Evolutionary conservation across 495 filamentous ascomycete genomes (phyloP).

Genomic region (Wilcoxina mikolae): DNA sequence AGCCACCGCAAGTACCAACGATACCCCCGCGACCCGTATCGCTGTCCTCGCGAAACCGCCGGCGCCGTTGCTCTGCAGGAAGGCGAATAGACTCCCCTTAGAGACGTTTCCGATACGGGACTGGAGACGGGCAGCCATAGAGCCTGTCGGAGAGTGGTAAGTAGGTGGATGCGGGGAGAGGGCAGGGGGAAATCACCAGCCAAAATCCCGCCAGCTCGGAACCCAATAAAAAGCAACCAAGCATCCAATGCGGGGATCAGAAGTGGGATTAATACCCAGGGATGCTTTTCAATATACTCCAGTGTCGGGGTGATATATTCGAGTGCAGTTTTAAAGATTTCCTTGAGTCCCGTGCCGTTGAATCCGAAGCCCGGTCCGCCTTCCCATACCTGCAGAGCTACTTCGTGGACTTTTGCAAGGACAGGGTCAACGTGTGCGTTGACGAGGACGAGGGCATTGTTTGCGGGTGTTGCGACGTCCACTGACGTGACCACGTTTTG

Average conservation of each 20-base stretch:
- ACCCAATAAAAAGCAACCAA: not conserved
- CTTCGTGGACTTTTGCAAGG: not conserved
- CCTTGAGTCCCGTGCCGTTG: not conserved
- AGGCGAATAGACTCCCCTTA: conserved; percentile 28
- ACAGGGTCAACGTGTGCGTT: not conserved
- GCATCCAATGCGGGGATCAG: not conserved
- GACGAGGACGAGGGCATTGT: too few species aligned
- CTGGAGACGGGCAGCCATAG: conserved; percentile 22
- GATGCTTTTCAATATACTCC: not conserved
- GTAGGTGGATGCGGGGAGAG: too few species aligned
- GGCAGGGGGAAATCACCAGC: not conserved
- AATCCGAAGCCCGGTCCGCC: not conserved
- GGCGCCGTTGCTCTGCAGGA: conserved; percentile 21
- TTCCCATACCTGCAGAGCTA: not conserved
- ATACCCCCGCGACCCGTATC: not conserved
- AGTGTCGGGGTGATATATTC: not conserved
- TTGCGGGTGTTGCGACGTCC: too few species aligned
- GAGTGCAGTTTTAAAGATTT: not conserved
- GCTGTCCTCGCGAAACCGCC: not conserved
- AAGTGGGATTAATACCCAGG: not conserved
- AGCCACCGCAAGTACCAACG: not conserved
- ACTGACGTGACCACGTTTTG: too few species aligned
- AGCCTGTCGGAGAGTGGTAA: conserved; percentile 13
- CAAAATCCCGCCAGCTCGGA: not conserved
- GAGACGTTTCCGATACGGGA: conserved; percentile 22